Percentiles rank a stretch among this genome's conserved stretches.
These are phyloP conservation scores for Ulmus americana DNA, from an alignment of 331 rosid species.

Conservation along the genomic window DNA sequence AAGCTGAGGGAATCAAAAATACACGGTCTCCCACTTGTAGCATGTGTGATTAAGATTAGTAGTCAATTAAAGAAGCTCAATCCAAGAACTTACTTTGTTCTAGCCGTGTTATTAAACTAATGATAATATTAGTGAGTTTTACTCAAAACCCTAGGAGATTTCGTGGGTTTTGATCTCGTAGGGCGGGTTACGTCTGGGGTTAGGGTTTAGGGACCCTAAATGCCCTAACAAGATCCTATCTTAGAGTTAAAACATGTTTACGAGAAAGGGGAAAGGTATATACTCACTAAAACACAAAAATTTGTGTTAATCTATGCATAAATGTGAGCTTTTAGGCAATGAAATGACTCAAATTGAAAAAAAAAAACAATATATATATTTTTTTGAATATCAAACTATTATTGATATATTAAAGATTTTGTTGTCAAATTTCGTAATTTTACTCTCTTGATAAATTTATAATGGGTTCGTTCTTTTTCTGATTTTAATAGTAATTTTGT, in stretches of 20 bases:
- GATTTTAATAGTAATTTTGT: too few species aligned
- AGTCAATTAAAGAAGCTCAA: constrained; percentile 35
- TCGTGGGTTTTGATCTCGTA: constrained; percentile 17
- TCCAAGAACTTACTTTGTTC: constrained; percentile 36
- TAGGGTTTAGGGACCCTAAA: constrained; percentile 28
- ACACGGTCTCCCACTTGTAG: constrained; percentile 55
- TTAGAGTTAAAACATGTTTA: constrained; percentile 25
- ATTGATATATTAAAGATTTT: too few species aligned
- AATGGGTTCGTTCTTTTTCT: too few species aligned
- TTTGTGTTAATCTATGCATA: constrained; percentile 27
- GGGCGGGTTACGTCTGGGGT: constrained; percentile 17
- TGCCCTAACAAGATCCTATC: constrained; percentile 50
- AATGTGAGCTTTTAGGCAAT: constrained; percentile 20
- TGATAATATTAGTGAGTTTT: background rate
- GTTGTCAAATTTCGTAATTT: too few species aligned
- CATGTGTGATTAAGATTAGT: constrained; percentile 44
- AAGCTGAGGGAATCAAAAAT: constrained; percentile 27
- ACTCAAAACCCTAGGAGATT: constrained; percentile 27
- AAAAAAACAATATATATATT: too few species aligned
- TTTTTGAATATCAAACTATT: too few species aligned
- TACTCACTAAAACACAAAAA: constrained; percentile 13
- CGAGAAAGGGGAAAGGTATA: background rate
- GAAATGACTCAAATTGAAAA: constrained; percentile 17
- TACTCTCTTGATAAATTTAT: too few species aligned
- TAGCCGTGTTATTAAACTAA: constrained; percentile 16